phyloP scores from a whole-genome alignment of 192 early-diverging fungal genomes.

The Allomyces macrogynus region DNA sequence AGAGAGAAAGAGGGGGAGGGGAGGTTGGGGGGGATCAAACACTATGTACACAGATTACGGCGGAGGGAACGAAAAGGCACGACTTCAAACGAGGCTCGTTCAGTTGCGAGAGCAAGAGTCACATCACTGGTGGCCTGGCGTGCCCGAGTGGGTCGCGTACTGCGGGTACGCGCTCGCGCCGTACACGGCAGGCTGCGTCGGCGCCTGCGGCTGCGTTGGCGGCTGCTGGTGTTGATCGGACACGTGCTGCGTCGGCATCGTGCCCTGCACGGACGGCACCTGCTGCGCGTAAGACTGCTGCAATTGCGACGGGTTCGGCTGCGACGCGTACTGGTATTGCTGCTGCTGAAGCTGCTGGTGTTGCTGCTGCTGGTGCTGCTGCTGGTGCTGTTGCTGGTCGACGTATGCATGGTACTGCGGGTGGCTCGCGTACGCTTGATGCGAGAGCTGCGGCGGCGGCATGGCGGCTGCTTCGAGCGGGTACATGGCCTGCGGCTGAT shows the following conservation, averaged over 20 bases:
- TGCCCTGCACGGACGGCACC: conserved; percentile 5
- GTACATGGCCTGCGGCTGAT: too few species aligned
- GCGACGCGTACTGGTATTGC: neutral
- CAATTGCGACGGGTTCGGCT: conserved; percentile 4
- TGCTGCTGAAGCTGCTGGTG: neutral
- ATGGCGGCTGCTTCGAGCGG: too few species aligned
- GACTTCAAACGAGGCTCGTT: neutral
- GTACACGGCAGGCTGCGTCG: neutral
- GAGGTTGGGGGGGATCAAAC: too few species aligned
- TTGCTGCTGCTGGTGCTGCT: neutral
- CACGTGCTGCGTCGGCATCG: neutral
- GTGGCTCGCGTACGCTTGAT: too few species aligned
- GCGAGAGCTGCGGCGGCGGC: too few species aligned
- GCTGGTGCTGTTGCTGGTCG: too few species aligned
- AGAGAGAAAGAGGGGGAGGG: too few species aligned
- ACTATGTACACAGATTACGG: too few species aligned
- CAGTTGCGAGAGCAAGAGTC: neutral
- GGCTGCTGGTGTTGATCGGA: neutral
- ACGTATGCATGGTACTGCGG: too few species aligned
- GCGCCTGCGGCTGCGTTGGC: too few species aligned
- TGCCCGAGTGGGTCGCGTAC: conserved; percentile 1
- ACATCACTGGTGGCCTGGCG: conserved; percentile 2
- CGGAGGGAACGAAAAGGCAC: conserved; percentile 16
- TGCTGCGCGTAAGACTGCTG: conserved; percentile 13
- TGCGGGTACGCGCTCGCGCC: neutral